Percentiles rank a stretch among this genome's conserved stretches.
These are phyloP conservation scores for Lasiosphaeria ovina DNA, from an alignment of 495 filamentous ascomycete genomes.

Conservation along the genomic window DNA sequence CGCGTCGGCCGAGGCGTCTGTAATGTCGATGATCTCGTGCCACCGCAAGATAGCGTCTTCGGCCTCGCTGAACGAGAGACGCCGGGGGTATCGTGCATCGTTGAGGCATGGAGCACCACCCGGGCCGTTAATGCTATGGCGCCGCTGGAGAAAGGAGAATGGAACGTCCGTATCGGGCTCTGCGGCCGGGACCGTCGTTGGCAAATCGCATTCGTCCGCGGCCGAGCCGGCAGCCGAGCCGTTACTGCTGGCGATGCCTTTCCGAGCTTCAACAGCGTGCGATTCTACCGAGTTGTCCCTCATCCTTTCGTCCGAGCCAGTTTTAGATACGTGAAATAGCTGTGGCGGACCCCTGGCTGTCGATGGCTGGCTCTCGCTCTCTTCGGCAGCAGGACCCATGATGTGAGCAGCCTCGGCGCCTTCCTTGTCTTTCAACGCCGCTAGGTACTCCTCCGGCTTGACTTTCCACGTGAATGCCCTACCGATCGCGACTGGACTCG, in stretches of 20 bases:
- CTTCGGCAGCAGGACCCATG: slow-evolving; percentile 2
- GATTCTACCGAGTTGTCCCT: slow-evolving; percentile 14
- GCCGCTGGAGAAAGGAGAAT: slow-evolving; percentile 37
- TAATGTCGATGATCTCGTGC: slow-evolving; percentile 48
- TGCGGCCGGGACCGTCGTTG: slow-evolving; percentile 38
- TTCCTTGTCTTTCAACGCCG: slow-evolving; percentile 35
- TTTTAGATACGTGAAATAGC: not conserved
- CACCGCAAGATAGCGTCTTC: slow-evolving; percentile 81
- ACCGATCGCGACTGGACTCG: slow-evolving; percentile 35
- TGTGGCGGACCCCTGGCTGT: not conserved
- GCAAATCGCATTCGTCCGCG: slow-evolving; percentile 44
- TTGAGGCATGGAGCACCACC: slow-evolving; percentile 35
- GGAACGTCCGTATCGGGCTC: slow-evolving; percentile 27
- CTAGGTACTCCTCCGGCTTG: slow-evolving; percentile 54
- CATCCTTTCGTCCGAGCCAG: not conserved
- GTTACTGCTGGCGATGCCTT: slow-evolving; percentile 22
- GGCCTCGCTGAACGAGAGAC: slow-evolving; percentile 85
- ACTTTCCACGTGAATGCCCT: slow-evolving; percentile 56
- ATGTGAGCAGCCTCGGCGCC: slow-evolving; percentile 22
- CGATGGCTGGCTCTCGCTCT: slow-evolving; percentile 4
- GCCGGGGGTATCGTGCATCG: slow-evolving; percentile 68
- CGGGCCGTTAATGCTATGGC: slow-evolving; percentile 48
- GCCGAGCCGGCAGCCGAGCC: slow-evolving; percentile 43
- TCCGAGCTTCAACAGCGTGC: slow-evolving; percentile 22
- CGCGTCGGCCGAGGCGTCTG: slow-evolving; percentile 33